Evolutionary conservation across 2,329 filamentous ascomycete species (phyloP), one percentile per base, ranked within the genome.

Genomic region (Nemania bipapillata): DNA sequence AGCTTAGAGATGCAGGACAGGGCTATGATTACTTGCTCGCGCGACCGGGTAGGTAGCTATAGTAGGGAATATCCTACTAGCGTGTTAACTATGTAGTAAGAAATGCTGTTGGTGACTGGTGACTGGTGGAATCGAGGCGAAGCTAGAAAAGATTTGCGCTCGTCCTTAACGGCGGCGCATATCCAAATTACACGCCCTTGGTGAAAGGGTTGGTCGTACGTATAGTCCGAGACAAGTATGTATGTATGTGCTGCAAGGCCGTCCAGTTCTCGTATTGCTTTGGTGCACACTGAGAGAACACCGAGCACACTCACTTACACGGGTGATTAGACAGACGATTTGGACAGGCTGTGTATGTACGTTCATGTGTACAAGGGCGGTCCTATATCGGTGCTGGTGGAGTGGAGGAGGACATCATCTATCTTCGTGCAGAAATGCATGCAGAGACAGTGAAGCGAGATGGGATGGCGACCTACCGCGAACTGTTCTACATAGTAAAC

Each of bases 321-420:
- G n/a, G n/a, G n/a, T n/a, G n/a, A n/a, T n/a, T n/a, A n/a, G n/a
- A n/a, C 20, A 42, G 45, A 49, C 42, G 24, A 24, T 32, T 52
- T 52, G 54, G 54, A 24, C 20, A 45, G 32, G 35, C 45, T 35
- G 35, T 32, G 9, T 32, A 45, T 32, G 9, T 32, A 45, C 45
- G 37, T 42, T 45, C 42, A 57, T 17, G 12, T 45, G 40, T n/a
- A 35, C 54, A 45, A 42, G 20, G 62, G 37, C 40, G 62, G 62
- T 42, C 60, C 61, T 61, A 56, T 52, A 53, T 64, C 60, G 42
- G 60, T 57, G n/a, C n/a, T n/a, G 58, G 35, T 22, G 61, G 60
- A 56, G 61, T 64, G 65, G 61, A 68, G 65, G 60, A 26, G 60
- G 55, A 26, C 9, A 60, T 15, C 32, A 49, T 55, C 30, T 32